Percentiles rank a stretch among this genome's conserved stretches.
These are phyloP conservation scores for Sphaerostilbella broomeana DNA, from an alignment of 2,329 filamentous ascomycete genomes.

Conservation along the genomic window DNA sequence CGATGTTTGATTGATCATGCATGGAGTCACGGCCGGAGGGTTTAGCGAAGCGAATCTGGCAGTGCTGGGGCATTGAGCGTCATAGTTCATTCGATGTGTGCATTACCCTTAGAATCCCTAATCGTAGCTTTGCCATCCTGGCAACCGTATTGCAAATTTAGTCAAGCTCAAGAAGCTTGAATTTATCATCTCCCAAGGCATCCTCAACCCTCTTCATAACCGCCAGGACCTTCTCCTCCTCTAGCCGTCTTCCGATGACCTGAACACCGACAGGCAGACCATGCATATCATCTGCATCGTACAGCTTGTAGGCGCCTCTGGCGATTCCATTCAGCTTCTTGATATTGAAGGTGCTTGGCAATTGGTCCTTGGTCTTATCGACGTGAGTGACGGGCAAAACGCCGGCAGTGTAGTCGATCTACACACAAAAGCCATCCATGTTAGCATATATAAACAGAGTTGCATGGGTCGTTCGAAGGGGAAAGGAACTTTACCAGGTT, in stretches of 20 bases:
- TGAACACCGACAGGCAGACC: conserved; percentile 49
- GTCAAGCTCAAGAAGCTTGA: conserved; percentile 44
- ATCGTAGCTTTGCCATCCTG: too few relatives aligned
- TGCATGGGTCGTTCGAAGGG: too few relatives aligned
- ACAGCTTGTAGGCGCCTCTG: conserved; percentile 76
- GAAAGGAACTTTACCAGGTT: conserved; percentile 57
- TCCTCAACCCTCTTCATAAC: conserved; percentile 25
- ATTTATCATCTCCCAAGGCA: conserved; percentile 42
- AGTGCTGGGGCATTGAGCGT: too few relatives aligned
- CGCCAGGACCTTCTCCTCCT: conserved; percentile 48
- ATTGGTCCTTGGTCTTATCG: conserved; percentile 58
- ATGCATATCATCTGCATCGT: conserved; percentile 76
- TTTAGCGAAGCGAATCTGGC: too few relatives aligned
- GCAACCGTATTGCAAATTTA: too few relatives aligned
- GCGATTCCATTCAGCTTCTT: conserved; percentile 71
- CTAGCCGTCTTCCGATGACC: conserved; percentile 42
- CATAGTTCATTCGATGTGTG: too few relatives aligned
- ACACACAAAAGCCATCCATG: neutral
- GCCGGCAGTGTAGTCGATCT: conserved; percentile 81
- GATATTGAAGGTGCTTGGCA: conserved; percentile 55
- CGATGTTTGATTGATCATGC: too few relatives aligned
- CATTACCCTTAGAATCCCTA: too few relatives aligned
- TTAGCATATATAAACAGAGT: conserved; percentile 5
- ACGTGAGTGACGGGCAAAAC: conserved; percentile 83
- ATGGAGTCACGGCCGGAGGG: too few relatives aligned